These are phyloP conservation scores for Lepidopterella palustris DNA, from an alignment of 495 filamentous ascomycete species.

Conservation along the genomic window DNA sequence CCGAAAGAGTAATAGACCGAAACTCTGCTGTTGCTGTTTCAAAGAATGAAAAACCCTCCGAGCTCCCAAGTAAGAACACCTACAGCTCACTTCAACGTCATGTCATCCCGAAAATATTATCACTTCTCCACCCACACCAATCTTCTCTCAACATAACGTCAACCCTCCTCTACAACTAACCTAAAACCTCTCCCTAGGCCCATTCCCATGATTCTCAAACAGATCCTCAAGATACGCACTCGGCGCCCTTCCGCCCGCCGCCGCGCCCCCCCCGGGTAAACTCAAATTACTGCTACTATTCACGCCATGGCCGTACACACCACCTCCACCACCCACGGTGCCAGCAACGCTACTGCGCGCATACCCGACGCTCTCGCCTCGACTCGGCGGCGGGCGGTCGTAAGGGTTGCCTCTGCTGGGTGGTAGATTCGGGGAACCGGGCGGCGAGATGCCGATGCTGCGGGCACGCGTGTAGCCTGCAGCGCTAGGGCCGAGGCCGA, in stretches of 20 bases:
- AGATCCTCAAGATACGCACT: conserved; percentile 92
- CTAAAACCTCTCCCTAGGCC: conserved; percentile 33
- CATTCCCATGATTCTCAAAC: conserved; percentile 60
- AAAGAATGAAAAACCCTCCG: too few species aligned
- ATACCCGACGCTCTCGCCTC: conserved; percentile 31
- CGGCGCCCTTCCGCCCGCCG: conserved; percentile 60
- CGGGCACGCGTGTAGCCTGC: conserved; percentile 44
- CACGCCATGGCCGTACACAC: conserved; percentile 42
- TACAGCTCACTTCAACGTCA: not conserved
- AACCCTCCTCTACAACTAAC: not conserved
- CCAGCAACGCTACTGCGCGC: conserved; percentile 27
- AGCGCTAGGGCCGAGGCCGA: conserved; percentile 49
- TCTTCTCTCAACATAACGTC: not conserved
- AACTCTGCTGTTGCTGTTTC: too few species aligned
- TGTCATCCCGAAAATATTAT: not conserved
- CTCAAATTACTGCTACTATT: conserved; percentile 66
- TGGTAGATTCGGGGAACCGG: conserved; percentile 56
- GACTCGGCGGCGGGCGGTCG: conserved; percentile 34
- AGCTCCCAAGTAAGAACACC: too few species aligned
- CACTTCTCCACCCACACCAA: not conserved
- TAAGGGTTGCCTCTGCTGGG: conserved; percentile 20
- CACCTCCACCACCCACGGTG: conserved; percentile 11
- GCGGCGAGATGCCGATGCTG: conserved; percentile 51
- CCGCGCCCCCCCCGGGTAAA: conserved; percentile 52
- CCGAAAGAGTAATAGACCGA: too few species aligned